phyloP scores from a whole-genome alignment of 73 alveolate genomes.

The Tetrahymena elliotti region DNA sequence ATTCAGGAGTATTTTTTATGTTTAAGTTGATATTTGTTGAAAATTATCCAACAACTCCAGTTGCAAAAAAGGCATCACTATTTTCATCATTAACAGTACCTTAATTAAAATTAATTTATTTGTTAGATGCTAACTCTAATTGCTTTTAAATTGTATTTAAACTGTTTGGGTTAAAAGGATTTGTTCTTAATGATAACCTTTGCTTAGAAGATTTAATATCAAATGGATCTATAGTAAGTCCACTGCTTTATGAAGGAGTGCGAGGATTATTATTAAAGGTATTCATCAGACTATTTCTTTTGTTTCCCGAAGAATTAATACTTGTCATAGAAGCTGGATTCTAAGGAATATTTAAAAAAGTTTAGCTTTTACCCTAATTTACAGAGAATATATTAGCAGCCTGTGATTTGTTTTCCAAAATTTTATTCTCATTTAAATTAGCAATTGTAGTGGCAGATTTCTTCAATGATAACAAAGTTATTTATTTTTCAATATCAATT shows the following conservation, averaged over 20 bases:
- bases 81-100: neutral
- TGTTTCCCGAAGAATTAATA: neutral
- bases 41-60: neutral
- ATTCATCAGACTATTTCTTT: neutral
- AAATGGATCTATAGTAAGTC: neutral
- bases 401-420: neutral
- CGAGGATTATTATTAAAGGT: neutral
- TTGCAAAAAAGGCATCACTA: neutral
- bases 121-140: neutral
- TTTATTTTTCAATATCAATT: neutral
- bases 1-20: neutral
- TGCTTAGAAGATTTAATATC: neutral
- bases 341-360: neutral
- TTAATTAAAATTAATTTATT: neutral
- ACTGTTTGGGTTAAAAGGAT: neutral
- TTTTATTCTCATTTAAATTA: neutral
- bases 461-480: neutral
- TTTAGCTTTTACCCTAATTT: neutral
- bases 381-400: neutral
- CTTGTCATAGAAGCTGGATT: neutral
- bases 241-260: neutral
- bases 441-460: neutral
- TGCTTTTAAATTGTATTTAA: neutral
- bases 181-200: neutral
- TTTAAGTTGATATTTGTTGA: neutral